Evolutionary conservation across 805 yeast genomes (phyloP).

Genomic region (Starmerella stigmatis): DNA sequence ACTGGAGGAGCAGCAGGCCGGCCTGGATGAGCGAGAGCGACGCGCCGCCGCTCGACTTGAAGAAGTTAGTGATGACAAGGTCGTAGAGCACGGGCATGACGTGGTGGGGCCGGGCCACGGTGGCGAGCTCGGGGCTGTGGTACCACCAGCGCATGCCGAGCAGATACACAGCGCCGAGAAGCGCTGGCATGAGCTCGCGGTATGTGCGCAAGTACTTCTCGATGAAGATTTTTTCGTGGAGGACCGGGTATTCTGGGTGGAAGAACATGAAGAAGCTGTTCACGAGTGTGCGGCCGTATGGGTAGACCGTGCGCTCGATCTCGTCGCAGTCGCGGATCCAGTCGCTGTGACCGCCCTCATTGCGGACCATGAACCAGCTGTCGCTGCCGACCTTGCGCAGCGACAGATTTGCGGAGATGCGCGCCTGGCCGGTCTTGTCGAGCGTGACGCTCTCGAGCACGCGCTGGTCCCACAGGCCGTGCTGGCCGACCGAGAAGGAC

Average conservation of each 20-base stretch:
- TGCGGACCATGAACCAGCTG: conserved; percentile 60
- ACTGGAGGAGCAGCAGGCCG: conserved; percentile 37
- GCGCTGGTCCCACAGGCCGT: conserved; percentile 68
- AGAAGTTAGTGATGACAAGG: conserved; percentile 54
- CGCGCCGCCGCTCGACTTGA: conserved; percentile 72
- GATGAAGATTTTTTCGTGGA: conserved; percentile 81
- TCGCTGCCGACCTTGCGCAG: conserved; percentile 69
- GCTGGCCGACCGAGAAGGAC: conserved; percentile 78
- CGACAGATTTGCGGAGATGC: conserved; percentile 52
- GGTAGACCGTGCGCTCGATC: conserved; percentile 78
- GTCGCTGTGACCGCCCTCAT: conserved; percentile 62
- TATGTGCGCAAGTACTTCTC: conserved; percentile 88
- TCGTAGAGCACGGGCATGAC: conserved; percentile 50
- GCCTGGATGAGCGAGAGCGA: conserved; percentile 62
- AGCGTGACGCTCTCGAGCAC: conserved; percentile 54
- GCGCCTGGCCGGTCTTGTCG: conserved; percentile 72
- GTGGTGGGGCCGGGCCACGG: conserved; percentile 64
- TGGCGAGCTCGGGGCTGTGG: conserved; percentile 63
- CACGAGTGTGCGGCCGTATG: conserved; percentile 64
- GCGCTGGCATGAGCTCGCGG: conserved; percentile 82
- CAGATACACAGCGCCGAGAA: conserved; percentile 81
- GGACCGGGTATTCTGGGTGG: conserved; percentile 84
- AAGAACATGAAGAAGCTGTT: conserved; percentile 73
- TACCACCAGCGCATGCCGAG: conserved; percentile 94
- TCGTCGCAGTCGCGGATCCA: conserved; percentile 72